phyloP scores from a whole-genome alignment of 2,329 filamentous ascomycete species.

The Colletotrichum cereale region DNA sequence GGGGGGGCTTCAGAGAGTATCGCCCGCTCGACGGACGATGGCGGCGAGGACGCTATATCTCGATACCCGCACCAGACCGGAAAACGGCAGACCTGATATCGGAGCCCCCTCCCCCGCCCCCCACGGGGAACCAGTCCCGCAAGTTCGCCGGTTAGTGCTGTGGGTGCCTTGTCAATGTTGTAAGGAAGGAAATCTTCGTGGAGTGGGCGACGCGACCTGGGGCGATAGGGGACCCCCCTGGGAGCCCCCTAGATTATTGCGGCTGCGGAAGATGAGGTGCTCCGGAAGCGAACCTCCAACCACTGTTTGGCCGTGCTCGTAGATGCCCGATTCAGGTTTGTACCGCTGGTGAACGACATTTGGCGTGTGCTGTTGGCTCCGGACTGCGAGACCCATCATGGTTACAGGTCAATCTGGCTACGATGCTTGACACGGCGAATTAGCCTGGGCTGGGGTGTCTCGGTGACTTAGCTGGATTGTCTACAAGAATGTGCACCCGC shows the following conservation, averaged over 20 bases:
- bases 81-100: background rate
- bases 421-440: background rate
- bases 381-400: background rate
- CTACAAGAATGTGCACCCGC: no score
- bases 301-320: background rate
- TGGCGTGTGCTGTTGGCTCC: background rate
- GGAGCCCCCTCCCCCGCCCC: conserved; percentile 31
- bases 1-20: background rate
- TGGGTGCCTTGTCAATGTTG: conserved; percentile 26
- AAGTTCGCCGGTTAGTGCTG: conserved; percentile 27
- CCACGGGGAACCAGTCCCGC: conserved; percentile 37
- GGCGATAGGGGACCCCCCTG: background rate
- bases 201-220: conserved; percentile 16
- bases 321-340: background rate
- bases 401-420: background rate
- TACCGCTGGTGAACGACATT: background rate
- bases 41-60: background rate
- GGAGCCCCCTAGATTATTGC: background rate
- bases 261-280: background rate
- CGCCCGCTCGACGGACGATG: background rate
- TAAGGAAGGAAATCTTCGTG: background rate
- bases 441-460: no score
- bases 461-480: no score
- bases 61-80: background rate
- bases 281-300: background rate